Evolutionary conservation across 108 stramenopile species (phyloP).

Genomic region (Asterionellopsis glacialis): DNA sequence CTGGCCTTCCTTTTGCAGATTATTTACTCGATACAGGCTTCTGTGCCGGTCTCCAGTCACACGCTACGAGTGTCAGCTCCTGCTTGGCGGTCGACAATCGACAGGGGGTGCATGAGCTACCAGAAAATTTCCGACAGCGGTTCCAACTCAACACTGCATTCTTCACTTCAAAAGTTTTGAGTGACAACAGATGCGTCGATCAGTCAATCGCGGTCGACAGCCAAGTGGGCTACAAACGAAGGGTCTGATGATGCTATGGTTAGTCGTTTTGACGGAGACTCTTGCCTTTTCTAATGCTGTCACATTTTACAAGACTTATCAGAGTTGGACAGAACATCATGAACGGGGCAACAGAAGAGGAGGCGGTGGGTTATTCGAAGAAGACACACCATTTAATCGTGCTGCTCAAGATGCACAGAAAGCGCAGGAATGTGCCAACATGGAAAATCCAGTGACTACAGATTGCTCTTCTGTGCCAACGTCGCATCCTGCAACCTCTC

Average conservation of each 20-base stretch:
- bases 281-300: conserved; percentile 38
- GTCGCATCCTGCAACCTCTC: neutral
- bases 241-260: conserved; percentile 26
- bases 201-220: too few relatives aligned
- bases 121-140: too few relatives aligned
- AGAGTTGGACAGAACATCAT: conserved; percentile 6
- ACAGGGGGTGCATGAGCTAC: too few relatives aligned
- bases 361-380: neutral
- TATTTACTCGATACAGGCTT: too few relatives aligned
- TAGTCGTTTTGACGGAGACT: conserved; percentile 35
- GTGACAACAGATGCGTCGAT: too few relatives aligned
- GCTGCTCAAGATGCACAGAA: neutral
- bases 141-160: too few relatives aligned
- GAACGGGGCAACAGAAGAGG: neutral
- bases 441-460: neutral
- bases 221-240: conserved; percentile 18
- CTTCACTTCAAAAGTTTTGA: too few relatives aligned
- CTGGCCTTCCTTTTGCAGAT: too few relatives aligned
- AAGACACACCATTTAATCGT: neutral
- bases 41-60: too few relatives aligned
- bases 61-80: too few relatives aligned
- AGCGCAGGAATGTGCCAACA: neutral
- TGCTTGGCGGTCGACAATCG: too few relatives aligned
- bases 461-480: neutral
- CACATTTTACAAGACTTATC: conserved; percentile 16